Base-by-base conservation (phyloP, 2,329 filamentous ascomycete genomes). In the Ceratocystis diversiconidia region DNA sequence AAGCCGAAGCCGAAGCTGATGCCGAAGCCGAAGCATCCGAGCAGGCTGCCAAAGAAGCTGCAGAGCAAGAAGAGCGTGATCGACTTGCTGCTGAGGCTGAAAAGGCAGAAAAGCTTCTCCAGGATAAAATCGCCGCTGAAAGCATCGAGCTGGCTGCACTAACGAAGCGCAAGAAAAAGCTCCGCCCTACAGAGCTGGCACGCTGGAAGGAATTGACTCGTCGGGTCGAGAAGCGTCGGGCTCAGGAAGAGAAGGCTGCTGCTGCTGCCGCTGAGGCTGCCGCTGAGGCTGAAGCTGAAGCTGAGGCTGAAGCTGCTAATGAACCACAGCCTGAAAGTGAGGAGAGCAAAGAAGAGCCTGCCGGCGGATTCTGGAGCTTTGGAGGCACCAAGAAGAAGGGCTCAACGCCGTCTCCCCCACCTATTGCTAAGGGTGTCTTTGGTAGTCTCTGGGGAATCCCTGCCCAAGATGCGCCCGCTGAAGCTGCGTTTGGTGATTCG, bases 141-240 rank as follows among this genome's bases (percentile, higher is more conserved):
- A 74, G 78, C 67, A 71, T 72, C 10, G 75, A 79, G 66, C 71
- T 79, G 12, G 75, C 72, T 15, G 70, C 72, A 3, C 72, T 80
- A 3, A 78, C 77, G 55, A 74, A 75, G 28, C 83, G 81, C 70
- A 82, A 80, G 69, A 83, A 79, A 71, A 80, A 74, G 67, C 69
- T 79, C 12, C 71, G 70, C 1, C 80, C 76, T 68, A 79, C 75
- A 66, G 78, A 79, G 41, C 73, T 79, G 62, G 77, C 80, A 67
- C 79, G 77, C 67, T 73, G 76, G 30, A 73, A 75, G 43, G 69
- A 70, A 6, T 70, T 79, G 5, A 74, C 72, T 8, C 73, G 73
- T 46, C 75, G 72, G 41, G 71, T 73, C 30, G 71, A 70, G 32
- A 71, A 71, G 67, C 73, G 76, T 43, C 74, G 74, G 15, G 65